Conservation (phyloP, 2,329 filamentous ascomycete species). For the Rutstroemia sp. region DNA sequence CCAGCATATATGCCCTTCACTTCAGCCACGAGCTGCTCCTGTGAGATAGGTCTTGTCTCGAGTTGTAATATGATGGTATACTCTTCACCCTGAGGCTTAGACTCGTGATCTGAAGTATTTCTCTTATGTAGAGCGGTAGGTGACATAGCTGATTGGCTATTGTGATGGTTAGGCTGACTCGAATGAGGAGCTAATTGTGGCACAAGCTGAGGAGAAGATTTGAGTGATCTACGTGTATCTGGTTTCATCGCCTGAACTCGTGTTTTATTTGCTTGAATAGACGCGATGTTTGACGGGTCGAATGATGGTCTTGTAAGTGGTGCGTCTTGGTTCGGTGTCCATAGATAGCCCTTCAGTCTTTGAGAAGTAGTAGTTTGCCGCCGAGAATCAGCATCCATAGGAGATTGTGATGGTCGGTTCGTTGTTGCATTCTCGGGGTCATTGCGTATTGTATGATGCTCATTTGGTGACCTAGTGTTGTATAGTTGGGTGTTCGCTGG, state of each 20-base stretch:
- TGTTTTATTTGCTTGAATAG: constrained; percentile 17
- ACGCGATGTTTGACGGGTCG: constrained; percentile 26
- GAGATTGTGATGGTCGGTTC: too few species aligned
- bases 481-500: too few species aligned
- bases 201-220: constrained; percentile 6
- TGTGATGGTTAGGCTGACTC: constrained; percentile 1
- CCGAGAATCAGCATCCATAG: constrained; percentile 10
- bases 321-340: constrained; percentile 20
- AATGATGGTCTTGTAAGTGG: constrained; percentile 15
- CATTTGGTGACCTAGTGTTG: too few species aligned
- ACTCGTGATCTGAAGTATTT: neutral
- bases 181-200: neutral
- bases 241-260: constrained; percentile 16
- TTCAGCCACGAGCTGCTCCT: constrained; percentile 26
- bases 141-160: neutral
- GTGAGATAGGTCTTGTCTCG: constrained; percentile 36
- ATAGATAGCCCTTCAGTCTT: constrained; percentile 21
- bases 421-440: too few species aligned
- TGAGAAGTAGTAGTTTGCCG: constrained; percentile 10
- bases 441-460: too few species aligned
- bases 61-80: constrained; percentile 45
- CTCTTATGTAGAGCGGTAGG: constrained; percentile 1
- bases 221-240: constrained; percentile 11
- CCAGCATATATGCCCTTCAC: constrained; percentile 62
- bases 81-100: constrained; percentile 47